Conservation (phyloP, 2,329 filamentous ascomycete genomes). For the Aspergillus fructus region DNA sequence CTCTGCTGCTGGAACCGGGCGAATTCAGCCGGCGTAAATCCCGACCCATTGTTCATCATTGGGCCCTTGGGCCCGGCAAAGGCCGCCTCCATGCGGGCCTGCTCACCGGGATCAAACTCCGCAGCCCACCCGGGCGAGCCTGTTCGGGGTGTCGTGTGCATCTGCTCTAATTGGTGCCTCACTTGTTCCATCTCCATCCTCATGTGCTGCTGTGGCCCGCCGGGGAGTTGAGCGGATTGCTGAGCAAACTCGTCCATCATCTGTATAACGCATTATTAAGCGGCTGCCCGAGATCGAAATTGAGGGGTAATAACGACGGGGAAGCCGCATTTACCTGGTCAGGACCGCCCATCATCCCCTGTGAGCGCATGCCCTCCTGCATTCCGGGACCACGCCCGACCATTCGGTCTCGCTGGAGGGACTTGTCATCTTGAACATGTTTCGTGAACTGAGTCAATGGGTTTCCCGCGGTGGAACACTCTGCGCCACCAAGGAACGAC, state of each 20-base stretch:
- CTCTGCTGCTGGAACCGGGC: conserved; percentile 78
- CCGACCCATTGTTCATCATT: conserved; percentile 49
- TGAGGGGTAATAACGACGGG: background rate
- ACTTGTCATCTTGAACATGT: conserved; percentile 94
- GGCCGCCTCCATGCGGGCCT: conserved; percentile 70
- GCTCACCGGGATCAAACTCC: conserved; percentile 62
- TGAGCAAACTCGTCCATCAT: conserved; percentile 94
- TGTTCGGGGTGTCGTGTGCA: conserved; percentile 51
- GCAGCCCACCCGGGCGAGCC: conserved; percentile 62
- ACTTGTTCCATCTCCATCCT: conserved; percentile 64
- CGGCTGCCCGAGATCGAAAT: conserved; percentile 6
- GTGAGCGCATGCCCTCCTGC: conserved; percentile 75
- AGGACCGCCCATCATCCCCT: conserved; percentile 66
- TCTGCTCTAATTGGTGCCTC: conserved; percentile 60
- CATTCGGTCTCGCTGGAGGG: conserved; percentile 84
- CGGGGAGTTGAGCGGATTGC: conserved; percentile 64
- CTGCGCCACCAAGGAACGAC: conserved; percentile 94
- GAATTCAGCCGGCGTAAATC: conserved; percentile 83
- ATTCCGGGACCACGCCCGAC: conserved; percentile 71
- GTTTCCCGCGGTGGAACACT: conserved; percentile 95
- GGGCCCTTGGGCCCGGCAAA: conserved; percentile 56
- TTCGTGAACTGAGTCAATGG: conserved; percentile 97
- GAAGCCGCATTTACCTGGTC: conserved; percentile 59
- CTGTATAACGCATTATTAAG: conserved; percentile 48
- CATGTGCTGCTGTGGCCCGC: conserved; percentile 52